Evolutionary conservation across 169 alveolate genomes (phyloP), one percentile per base, ranked within the genome.

Genomic region (Plasmodium fragile): DNA sequence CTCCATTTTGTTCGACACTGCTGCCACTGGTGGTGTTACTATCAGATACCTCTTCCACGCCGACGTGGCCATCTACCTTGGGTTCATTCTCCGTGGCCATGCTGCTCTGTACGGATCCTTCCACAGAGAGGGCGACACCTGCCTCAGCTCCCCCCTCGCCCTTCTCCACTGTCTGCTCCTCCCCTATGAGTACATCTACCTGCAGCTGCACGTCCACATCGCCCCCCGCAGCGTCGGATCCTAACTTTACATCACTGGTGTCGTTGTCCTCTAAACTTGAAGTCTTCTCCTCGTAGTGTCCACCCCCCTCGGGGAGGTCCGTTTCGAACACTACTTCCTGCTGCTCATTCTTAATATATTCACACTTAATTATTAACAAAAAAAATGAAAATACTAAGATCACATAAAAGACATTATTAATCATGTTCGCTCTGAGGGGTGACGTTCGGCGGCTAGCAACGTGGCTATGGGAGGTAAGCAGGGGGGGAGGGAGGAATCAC

Each of bases 401-500:
- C 30, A 81, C n/a, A 18, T 72, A 91, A 80, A 91, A 69, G 83
- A 91, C 94, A 91, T 91, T 80, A 80, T 91, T 91, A 80, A 91
- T 70, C 94, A 91, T 91, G 32, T 91, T 91, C 59, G 49, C 94
- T 80, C 36, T 81, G 25, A 34, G 41, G 55, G 45, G 8, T 73
- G 82, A 41, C 32, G 55, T 36, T 45, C 30, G 82, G 45, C 55
- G 34, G 34, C 28, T 18, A 34, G 34, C 75, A 25, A 18, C 34
- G 36, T 59, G n/a, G 3, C 28, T 22, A 16, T 59, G 75, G 28
- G 75, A 4, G 3, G 30, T 18, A 59, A 22, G 34, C 75, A 59
- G 7, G 4, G 28, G 72, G 75, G 34, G 34, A 8, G 16, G 2
- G 75, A n/a, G 16, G 73, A n/a, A 59, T 45, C 55, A 45, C 55